phyloP scores from a whole-genome alignment of 495 filamentous ascomycete species.

The Aspergillus diversus region DNA sequence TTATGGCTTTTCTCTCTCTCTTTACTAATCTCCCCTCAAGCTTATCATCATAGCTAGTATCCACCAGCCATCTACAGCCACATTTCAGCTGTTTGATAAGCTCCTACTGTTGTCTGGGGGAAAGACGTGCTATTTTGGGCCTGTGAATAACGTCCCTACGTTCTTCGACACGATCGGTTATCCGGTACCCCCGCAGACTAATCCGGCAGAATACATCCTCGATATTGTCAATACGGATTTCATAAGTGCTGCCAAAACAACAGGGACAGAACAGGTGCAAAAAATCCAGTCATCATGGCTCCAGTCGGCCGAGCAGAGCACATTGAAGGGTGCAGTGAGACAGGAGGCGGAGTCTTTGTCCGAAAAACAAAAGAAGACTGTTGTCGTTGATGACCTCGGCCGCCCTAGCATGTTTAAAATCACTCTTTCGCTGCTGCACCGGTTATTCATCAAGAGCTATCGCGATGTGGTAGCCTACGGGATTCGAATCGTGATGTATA shows the following conservation, averaged over 20 bases:
- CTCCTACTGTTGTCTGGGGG: slow-evolving; percentile 73
- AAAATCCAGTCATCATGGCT: slow-evolving; percentile 38
- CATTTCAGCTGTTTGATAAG: slow-evolving; percentile 79
- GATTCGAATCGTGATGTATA: slow-evolving; percentile 81
- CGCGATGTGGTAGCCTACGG: slow-evolving; percentile 82
- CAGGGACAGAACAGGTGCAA: slow-evolving; percentile 34
- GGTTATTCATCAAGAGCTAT: slow-evolving; percentile 77
- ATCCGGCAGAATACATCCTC: slow-evolving; percentile 78
- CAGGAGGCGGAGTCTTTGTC: slow-evolving; percentile 12
- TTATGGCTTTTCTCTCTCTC: background rate
- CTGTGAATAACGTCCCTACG: slow-evolving; percentile 48
- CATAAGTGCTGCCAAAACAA: slow-evolving; percentile 41
- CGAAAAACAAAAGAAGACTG: slow-evolving; percentile 23
- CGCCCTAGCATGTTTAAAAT: slow-evolving; percentile 34
- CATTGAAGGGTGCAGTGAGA: slow-evolving; percentile 14
- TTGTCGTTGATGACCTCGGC: slow-evolving; percentile 28
- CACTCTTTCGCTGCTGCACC: slow-evolving; percentile 62
- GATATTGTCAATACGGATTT: slow-evolving; percentile 80
- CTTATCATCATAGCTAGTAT: slow-evolving; percentile 77
- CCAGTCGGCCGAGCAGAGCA: slow-evolving; percentile 24
- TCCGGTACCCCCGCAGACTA: slow-evolving; percentile 66
- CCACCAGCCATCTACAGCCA: slow-evolving; percentile 78
- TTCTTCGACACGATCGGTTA: slow-evolving; percentile 64
- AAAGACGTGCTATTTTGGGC: slow-evolving; percentile 69
- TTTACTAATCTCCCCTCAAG: slow-evolving; percentile 29